Evolutionary conservation across 768 basidiomycete genomes (phyloP).

Genomic region (Kwoniella europaea): DNA sequence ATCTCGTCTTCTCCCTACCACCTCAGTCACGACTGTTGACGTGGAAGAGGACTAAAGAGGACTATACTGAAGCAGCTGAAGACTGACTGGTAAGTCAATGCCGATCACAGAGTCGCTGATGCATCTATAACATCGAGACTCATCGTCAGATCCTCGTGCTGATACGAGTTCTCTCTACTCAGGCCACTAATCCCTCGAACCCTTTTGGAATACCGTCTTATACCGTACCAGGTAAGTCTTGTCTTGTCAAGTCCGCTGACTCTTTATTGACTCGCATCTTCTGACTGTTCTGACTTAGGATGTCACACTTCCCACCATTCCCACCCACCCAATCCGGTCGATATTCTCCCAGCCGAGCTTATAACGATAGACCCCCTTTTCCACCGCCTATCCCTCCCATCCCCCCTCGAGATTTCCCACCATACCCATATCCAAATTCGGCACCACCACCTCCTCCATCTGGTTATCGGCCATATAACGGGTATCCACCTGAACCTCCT

Average conservation of each 20-base stretch:
- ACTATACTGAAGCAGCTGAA: not conserved
- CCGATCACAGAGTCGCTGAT: not conserved
- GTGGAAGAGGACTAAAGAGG: too few species aligned
- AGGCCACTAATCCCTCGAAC: not conserved
- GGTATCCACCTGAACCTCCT: slow-evolving; percentile 29
- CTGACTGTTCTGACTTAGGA: slow-evolving; percentile 2
- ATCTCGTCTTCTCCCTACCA: not conserved
- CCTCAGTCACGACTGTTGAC: not conserved
- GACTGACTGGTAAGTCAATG: not conserved
- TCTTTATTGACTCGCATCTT: too few species aligned
- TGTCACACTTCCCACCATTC: slow-evolving; percentile 45
- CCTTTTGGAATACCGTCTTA: not conserved
- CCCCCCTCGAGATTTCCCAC: slow-evolving; percentile 28
- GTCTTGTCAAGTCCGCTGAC: too few species aligned
- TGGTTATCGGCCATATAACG: slow-evolving; percentile 38
- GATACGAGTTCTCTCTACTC: not conserved
- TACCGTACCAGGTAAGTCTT: too few species aligned
- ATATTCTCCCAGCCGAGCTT: slow-evolving; percentile 44
- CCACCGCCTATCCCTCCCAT: slow-evolving; percentile 22
- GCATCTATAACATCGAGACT: not conserved
- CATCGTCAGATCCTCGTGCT: not conserved
- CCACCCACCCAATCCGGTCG: slow-evolving; percentile 35
- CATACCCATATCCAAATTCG: slow-evolving; percentile 19
- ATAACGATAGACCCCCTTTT: slow-evolving; percentile 33
- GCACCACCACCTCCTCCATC: slow-evolving; percentile 8